Base-by-base conservation (phyloP, 2,329 filamentous ascomycete species). In the Stemphylium vesicarium region DNA sequence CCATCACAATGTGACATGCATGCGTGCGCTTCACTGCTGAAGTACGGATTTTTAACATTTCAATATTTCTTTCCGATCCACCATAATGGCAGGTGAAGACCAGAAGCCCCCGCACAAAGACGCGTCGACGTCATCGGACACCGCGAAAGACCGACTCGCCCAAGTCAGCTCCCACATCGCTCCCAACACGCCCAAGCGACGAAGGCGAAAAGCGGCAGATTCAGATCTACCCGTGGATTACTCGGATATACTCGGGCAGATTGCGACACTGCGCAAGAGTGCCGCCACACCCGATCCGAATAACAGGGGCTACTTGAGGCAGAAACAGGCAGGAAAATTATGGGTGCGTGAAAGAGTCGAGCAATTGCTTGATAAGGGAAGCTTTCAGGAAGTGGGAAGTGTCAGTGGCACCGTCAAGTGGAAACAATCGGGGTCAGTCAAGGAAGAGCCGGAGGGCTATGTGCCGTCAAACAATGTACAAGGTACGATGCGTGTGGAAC, bases 271-370 rank as follows among this genome's bases (percentile, higher is more conserved):
- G 1, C 78, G 77, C 13, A 75, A 70, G 6, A 81, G 85, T 33
- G 85, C 85, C 10, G 74, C 78, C 18, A 86, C 81, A 1, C 85
- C 86, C 2, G 78, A 85, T 46, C 69, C 77, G 0, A 79, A 74
- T 7, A 82, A 82, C 50, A 77, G 81, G 57, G 85, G 85, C 20
- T 88, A 88, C 59, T 71, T 84, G n/a, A 81, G 84, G 4, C 86
- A 88, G 66, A 87, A 86, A 60, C 78, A 84, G 70, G 81, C 84
- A 3, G 86, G 86, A 1, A 88, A 88, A 69, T 78, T 88, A 15
- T 88, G 85, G 85, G 85, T 88, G 0, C 80, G 85, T 18, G 85
- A 88, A 63, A 78, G 85, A 2, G 82, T 88, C 15, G 78, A 83
- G 4, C 75, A 81, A 29, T 75, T 88, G n/a, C 77, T 88, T 10